Evolutionary conservation across 2,329 filamentous ascomycete species (phyloP).

Genomic region (Phoma sp.): DNA sequence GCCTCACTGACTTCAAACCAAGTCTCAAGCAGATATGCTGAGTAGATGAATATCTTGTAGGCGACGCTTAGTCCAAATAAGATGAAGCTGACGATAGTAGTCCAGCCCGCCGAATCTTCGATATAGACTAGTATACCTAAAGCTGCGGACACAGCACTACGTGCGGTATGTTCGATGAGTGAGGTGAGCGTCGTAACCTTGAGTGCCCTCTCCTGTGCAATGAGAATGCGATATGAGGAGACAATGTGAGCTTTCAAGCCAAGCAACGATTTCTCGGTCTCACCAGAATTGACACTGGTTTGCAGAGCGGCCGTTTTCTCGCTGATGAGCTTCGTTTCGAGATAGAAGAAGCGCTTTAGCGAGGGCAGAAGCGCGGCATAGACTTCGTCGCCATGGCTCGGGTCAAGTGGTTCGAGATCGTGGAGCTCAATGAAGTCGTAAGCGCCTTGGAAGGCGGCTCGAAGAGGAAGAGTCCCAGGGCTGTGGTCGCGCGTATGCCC

Average conservation of each 20-base stretch:
- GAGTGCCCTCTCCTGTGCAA: not conserved
- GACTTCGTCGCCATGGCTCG: not conserved
- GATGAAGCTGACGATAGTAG: not conserved
- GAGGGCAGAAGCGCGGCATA: not conserved
- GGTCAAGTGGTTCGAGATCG: not conserved
- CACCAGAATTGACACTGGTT: not conserved
- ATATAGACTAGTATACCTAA: conserved; percentile 9
- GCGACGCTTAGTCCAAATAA: not conserved
- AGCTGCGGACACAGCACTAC: conserved; percentile 1
- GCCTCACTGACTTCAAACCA: conserved; percentile 5
- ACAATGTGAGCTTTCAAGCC: conserved; percentile 4
- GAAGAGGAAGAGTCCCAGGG: not conserved
- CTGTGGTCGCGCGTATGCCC: not conserved
- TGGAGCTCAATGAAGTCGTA: conserved; percentile 1
- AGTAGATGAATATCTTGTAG: not conserved
- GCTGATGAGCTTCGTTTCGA: not conserved
- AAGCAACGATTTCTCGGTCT: not conserved
- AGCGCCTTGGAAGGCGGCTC: not conserved
- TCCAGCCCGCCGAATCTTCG: conserved; percentile 1
- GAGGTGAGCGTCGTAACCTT: conserved; percentile 5
- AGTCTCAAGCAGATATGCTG: not conserved
- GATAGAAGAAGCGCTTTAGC: conserved; percentile 5
- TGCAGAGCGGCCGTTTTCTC: not conserved
- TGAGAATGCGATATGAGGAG: not conserved
- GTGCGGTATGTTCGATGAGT: not conserved